Percentiles rank a stretch among this genome's conserved stretches.
Evolutionary conservation across 148 eudicot genomes (phyloP).

Genomic region (Rhododendron simsii): DNA sequence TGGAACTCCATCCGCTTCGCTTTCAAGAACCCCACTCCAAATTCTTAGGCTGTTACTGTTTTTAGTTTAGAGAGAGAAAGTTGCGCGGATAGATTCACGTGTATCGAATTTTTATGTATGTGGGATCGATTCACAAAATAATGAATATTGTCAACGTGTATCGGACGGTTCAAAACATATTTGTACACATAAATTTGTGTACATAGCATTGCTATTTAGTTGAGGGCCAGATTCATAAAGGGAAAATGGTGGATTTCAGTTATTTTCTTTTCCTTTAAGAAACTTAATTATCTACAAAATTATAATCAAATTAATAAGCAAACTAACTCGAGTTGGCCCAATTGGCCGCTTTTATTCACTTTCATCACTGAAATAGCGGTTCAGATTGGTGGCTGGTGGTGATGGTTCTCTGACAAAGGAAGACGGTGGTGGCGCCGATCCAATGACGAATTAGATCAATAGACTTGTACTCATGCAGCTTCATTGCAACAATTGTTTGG

Average conservation of each 20-base stretch:
- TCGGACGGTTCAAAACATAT: not conserved
- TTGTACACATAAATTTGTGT: not conserved
- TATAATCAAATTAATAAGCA: not conserved
- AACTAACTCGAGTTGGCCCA: not conserved
- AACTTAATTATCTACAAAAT: not conserved
- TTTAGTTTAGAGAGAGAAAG: not conserved
- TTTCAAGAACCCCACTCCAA: not conserved
- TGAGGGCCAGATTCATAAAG: not conserved
- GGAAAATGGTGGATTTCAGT: not conserved
- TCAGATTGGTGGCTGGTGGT: not conserved
- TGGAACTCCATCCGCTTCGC: not conserved
- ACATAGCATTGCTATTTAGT: not conserved
- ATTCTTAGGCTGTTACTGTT: not conserved
- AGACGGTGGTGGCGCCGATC: not conserved
- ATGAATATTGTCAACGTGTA: not conserved
- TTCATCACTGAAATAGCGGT: not conserved
- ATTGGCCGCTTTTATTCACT: not conserved
- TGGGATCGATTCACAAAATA: not conserved
- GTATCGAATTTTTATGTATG: not conserved
- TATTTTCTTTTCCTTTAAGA: not conserved
- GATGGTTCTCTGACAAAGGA: not conserved
- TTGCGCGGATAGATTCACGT: not conserved
- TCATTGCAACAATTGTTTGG: not conserved
- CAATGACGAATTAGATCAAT: too few species aligned
- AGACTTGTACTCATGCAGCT: not conserved